A percentile compares a stretch with the other conserved stretches of the same genome.
phyloP scores from a whole-genome alignment of 352 stramenopile species.

The Sclerospora graminicola region DNA sequence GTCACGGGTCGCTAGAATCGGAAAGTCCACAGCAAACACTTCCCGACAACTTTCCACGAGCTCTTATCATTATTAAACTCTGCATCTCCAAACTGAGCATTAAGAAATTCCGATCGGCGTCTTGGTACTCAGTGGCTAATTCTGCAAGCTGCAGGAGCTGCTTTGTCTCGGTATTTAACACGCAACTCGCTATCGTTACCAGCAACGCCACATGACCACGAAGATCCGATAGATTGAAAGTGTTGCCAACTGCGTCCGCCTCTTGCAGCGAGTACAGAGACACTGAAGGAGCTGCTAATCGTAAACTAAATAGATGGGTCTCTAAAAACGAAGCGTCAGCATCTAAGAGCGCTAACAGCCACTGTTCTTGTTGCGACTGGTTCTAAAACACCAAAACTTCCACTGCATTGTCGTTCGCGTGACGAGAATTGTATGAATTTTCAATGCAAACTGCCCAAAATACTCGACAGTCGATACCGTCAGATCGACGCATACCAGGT shows the following conservation, averaged over 20 bases:
- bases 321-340: conserved; percentile 38
- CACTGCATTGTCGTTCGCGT: conserved; percentile 7
- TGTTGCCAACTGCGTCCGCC: conserved; percentile 38
- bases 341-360: conserved; percentile 35
- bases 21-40: too few species aligned
- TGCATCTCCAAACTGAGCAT: conserved; percentile 78
- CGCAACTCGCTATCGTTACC: conserved; percentile 54
- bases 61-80: conserved; percentile 40
- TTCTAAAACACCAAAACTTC: conserved; percentile 25
- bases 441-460: conserved; percentile 8
- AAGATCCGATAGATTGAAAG: conserved; percentile 48
- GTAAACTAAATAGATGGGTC: conserved; percentile 15
- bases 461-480: conserved; percentile 24
- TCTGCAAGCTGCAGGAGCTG: conserved; percentile 75
- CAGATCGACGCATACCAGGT: too few species aligned
- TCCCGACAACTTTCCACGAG: too few species aligned
- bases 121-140: conserved; percentile 45
- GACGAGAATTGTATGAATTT: conserved; percentile 7
- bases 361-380: conserved; percentile 31
- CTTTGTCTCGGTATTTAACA: conserved; percentile 15
- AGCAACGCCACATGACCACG: conserved; percentile 49
- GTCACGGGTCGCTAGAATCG: too few species aligned
- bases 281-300: conserved; percentile 23
- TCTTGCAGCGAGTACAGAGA: conserved; percentile 75
- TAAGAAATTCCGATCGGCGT: conserved; percentile 67